Evolutionary conservation across 805 yeast genomes (phyloP), one percentile per base, ranked within the genome.

Genomic region (Yarrowia alimentaria): DNA sequence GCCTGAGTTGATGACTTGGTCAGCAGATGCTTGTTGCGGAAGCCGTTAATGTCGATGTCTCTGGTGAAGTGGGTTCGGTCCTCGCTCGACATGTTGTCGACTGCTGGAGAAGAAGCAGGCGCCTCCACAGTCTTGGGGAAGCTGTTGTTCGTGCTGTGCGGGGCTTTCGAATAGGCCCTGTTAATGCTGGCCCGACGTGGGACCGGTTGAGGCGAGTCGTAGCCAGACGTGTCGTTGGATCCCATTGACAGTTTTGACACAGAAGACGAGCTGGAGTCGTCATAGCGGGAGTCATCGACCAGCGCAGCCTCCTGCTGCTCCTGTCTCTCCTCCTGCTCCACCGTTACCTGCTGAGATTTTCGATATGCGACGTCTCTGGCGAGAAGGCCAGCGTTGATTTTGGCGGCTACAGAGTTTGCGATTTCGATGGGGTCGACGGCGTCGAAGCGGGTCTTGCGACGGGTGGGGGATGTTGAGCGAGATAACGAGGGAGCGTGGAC

Each of bases 1-100:
- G 55, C 53, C 49, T 61, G 66, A 2, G 71, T 66, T 14, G 58
- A 61, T 6, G 57, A 61, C 51, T 65, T 67, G 21, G 70, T 66
- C 32, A 66, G 57, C 24, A 66, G 56, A 38, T 67, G 67, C 33
- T 67, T 60, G 57, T 65, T 67, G 10, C 65, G 57, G 28, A 65
- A 52, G 34, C 66, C 67, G 42, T 66, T 66, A 43, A 66, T 67
- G 21, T 64, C 68, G 35, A 66, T 57, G 22, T 60, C 62, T 11
- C 58, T 52, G 29, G 58, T 56, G 31, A 50, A 58, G 54, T 18
- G 51, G 51, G 19, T 56, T 56, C 38, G 22, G 47, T 18, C 37
- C n/a, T n/a, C n/a, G n/a, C n/a, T n/a, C n/a, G n/a, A n/a, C n/a
- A n/a, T n/a, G n/a, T n/a, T n/a, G n/a, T n/a, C n/a, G n/a, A n/a